Conservation (phyloP, 768 basidiomycete genomes). For the Auricularia auricula-judae region DNA sequence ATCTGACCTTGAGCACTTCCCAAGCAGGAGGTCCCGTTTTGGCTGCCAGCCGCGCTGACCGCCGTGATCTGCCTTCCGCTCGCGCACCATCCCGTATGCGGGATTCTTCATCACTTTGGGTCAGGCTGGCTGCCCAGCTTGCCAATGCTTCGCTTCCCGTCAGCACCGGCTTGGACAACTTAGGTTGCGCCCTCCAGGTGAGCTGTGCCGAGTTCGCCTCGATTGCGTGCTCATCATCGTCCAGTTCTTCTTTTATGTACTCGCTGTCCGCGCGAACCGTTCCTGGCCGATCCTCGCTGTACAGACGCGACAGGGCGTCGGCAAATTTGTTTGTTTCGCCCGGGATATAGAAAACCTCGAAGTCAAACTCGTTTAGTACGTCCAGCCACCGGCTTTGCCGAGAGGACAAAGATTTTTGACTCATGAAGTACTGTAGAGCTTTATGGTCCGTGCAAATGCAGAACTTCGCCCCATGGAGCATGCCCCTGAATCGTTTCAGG, state of each 20-base stretch:
- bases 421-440: slow-evolving; percentile 1
- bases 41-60: no score
- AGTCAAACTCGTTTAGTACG: slow-evolving; percentile 3
- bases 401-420: background rate
- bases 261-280: slow-evolving; percentile 14
- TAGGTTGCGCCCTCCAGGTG: no score
- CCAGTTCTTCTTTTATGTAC: slow-evolving; percentile 9
- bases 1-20: no score
- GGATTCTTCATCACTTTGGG: no score
- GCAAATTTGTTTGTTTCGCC: slow-evolving; percentile 4
- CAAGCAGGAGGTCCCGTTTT: no score
- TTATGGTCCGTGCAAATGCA: slow-evolving; percentile 4
- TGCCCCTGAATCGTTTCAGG: slow-evolving; percentile 22
- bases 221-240: no score
- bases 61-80: no score
- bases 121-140: no score
- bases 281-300: slow-evolving; percentile 13
- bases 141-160: no score
- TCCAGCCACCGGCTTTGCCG: slow-evolving; percentile 4
- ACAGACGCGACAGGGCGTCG: slow-evolving; percentile 12
- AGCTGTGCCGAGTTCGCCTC: no score
- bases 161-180: no score
- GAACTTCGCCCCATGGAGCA: slow-evolving; percentile 17
- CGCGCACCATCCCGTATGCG: no score
- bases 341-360: background rate